phyloP scores from a whole-genome alignment of 1,139 yeast genomes.

The Debaryomyces nepalensis region DNA sequence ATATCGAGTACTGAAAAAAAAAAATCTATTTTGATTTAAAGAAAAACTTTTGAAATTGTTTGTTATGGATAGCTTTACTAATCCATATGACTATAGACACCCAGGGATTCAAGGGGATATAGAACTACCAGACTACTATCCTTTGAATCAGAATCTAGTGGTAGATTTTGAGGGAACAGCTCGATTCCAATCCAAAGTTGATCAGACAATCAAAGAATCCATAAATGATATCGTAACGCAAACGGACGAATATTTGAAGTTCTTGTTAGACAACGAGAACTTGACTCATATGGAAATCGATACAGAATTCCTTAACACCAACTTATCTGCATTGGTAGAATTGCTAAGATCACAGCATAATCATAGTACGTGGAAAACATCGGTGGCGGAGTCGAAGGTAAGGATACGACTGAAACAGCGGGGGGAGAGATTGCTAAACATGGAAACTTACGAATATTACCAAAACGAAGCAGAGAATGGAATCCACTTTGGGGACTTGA shows the following conservation, averaged over 20 bases:
- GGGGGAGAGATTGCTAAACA: slow-evolving; percentile 14
- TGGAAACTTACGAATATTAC: slow-evolving; percentile 13
- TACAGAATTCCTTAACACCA: slow-evolving; percentile 11
- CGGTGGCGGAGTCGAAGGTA: slow-evolving; percentile 14
- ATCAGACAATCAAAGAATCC: slow-evolving; percentile 12
- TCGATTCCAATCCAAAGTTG: slow-evolving; percentile 11
- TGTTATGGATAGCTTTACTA: neutral
- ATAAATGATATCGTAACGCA: slow-evolving; percentile 15
- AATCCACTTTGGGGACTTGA: slow-evolving; percentile 12
- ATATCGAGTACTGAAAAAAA: neutral
- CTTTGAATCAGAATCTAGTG: slow-evolving; percentile 14
- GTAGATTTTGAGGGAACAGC: slow-evolving; percentile 17
- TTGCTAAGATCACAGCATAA: slow-evolving; percentile 14
- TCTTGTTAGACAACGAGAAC: slow-evolving; percentile 10
- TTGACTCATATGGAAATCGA: slow-evolving; percentile 8
- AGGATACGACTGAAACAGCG: slow-evolving; percentile 11
- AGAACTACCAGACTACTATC: slow-evolving; percentile 15
- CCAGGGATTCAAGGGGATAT: neutral
- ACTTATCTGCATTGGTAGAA: slow-evolving; percentile 10
- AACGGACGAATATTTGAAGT: slow-evolving; percentile 16
- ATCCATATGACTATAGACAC: neutral
- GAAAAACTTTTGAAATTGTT: no score
- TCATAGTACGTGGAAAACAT: slow-evolving; percentile 12
- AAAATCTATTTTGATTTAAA: neutral
- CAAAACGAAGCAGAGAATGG: slow-evolving; percentile 1